Conservation (phyloP, 768 basidiomycete species). For the Phallus indusiatus region DNA sequence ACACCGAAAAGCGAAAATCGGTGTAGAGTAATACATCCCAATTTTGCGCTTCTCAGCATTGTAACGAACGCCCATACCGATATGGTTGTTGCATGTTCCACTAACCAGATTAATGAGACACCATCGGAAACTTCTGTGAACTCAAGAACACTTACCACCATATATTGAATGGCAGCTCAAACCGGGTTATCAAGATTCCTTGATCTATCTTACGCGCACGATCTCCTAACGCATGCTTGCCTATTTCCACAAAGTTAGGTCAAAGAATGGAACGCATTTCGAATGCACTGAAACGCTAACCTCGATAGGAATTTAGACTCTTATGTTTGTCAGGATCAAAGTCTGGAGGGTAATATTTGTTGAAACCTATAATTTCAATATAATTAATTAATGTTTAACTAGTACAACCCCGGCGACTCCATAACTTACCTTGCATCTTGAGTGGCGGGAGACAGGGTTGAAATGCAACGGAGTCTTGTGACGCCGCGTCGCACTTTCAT, state of each 20-base stretch:
- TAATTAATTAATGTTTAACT: background rate
- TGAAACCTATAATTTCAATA: constrained; percentile 40
- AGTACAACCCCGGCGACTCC: background rate
- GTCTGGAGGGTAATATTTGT: constrained; percentile 74
- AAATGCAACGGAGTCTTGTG: background rate
- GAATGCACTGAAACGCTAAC: constrained; percentile 22
- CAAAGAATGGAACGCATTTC: background rate
- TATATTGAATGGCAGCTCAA: constrained; percentile 93
- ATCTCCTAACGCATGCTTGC: constrained; percentile 90
- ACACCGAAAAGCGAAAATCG: constrained; percentile 91
- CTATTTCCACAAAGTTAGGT: constrained; percentile 25
- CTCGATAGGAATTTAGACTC: constrained; percentile 65
- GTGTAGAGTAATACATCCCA: constrained; percentile 89
- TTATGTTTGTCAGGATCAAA: constrained; percentile 63
- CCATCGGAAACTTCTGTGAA: background rate
- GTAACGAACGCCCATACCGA: constrained; percentile 99
- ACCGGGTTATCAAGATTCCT: constrained; percentile 91
- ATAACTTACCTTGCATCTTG: background rate
- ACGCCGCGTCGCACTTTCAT: background rate
- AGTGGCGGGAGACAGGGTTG: background rate
- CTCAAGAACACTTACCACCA: constrained; percentile 64
- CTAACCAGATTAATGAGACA: constrained; percentile 30
- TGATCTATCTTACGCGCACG: constrained; percentile 93
- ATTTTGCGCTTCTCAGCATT: constrained; percentile 99
- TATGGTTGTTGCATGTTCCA: constrained; percentile 89